These are phyloP conservation scores for Phytopythium chamaehyphon DNA, from an alignment of 352 stramenopile species.

Conservation along the genomic window DNA sequence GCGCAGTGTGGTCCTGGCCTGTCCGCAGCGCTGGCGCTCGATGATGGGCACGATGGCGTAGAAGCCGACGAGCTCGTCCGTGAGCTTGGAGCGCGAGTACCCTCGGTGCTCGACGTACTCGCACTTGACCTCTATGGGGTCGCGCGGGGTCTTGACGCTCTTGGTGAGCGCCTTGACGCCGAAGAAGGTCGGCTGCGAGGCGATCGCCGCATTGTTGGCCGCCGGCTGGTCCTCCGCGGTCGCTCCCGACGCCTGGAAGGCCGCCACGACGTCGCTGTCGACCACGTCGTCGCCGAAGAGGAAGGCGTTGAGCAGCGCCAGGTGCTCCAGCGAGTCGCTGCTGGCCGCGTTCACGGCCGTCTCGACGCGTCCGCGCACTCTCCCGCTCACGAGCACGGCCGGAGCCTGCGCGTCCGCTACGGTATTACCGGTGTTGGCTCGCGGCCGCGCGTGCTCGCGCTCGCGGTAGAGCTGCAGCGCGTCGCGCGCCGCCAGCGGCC, in stretches of 20 bases:
- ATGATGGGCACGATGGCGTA: constrained; percentile 35
- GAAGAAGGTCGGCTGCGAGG: constrained; percentile 11
- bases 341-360: constrained; percentile 33
- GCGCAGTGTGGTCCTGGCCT: neutral
- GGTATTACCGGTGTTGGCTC: too few species aligned
- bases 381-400: constrained; percentile 27
- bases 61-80: constrained; percentile 26
- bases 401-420: constrained; percentile 7
- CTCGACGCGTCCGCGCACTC: constrained; percentile 31
- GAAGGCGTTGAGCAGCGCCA: constrained; percentile 23
- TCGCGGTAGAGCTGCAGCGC: constrained; percentile 15
- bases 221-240: neutral
- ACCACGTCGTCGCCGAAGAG: constrained; percentile 19
- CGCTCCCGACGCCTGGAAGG: neutral
- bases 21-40: constrained; percentile 2
- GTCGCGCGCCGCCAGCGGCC: constrained; percentile 15
- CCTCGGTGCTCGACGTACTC: constrained; percentile 25
- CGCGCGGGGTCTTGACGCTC: constrained; percentile 7
- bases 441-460: constrained; percentile 4
- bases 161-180: constrained; percentile 14
- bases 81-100: constrained; percentile 14
- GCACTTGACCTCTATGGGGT: constrained; percentile 4
- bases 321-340: constrained; percentile 29
- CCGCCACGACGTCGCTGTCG: constrained; percentile 10
- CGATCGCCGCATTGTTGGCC: neutral